Evolutionary conservation across 192 early-diverging fungal genomes (phyloP).

Genomic region (Rhizophagus sp.): DNA sequence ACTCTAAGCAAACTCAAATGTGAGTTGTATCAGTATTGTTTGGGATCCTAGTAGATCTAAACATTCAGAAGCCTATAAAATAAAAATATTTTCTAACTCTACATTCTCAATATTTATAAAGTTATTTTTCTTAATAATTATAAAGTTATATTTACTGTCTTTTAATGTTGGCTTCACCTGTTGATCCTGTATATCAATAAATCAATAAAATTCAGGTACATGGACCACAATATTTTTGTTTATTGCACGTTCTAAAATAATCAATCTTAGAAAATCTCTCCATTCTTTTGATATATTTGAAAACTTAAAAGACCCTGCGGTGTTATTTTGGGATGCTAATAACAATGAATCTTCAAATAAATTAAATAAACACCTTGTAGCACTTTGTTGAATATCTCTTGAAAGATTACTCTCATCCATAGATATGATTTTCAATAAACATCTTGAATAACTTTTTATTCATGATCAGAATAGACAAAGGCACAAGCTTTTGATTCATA

Average conservation of each 20-base stretch:
- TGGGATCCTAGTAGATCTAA: too few species aligned
- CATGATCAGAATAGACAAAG: conserved; percentile 25
- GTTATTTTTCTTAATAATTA: too few species aligned
- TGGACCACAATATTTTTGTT: conserved; percentile 30
- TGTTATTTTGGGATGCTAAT: neutral
- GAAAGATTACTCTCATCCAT: neutral
- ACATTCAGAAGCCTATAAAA: neutral
- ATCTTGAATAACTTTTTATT: conserved; percentile 17
- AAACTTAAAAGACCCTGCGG: neutral
- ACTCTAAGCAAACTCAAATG: too few species aligned
- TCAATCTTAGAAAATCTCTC: conserved; percentile 17
- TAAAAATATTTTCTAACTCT: conserved; percentile 6
- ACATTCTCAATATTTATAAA: neutral
- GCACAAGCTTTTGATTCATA: neutral
- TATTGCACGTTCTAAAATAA: conserved; percentile 23
- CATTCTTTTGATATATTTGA: too few species aligned
- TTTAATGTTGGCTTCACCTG: neutral
- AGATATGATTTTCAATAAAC: conserved; percentile 1
- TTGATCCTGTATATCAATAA: conserved; percentile 18
- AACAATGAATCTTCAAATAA: neutral
- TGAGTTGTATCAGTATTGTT: too few species aligned
- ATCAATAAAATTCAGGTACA: conserved; percentile 29
- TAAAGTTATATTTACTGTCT: too few species aligned
- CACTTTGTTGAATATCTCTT: neutral
- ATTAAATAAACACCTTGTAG: too few species aligned